A percentile compares a stretch with the other conserved stretches of the same genome.
Conservation (phyloP, 768 basidiomycete species). For the Gymnopilus dilepis region DNA sequence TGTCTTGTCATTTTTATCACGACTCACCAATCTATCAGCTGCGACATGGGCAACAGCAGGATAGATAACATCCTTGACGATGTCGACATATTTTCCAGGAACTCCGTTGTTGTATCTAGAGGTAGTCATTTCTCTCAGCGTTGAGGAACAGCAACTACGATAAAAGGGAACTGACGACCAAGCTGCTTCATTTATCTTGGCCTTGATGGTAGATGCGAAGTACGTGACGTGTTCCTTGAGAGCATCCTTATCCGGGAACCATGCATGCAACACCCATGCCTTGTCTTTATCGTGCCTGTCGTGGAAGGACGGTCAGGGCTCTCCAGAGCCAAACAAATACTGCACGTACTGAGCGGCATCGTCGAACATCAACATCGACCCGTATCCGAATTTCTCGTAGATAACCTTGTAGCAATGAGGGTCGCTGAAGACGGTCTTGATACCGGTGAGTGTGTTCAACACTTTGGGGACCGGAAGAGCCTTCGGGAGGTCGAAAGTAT, state of each 20-base stretch:
- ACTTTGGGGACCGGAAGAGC: conserved; percentile 1
- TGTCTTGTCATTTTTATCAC: neutral
- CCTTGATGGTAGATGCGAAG: conserved; percentile 34
- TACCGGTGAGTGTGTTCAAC: conserved; percentile 26
- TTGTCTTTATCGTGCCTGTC: conserved; percentile 39
- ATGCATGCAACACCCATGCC: conserved; percentile 35
- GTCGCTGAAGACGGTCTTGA: conserved; percentile 35
- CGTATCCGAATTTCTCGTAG: conserved; percentile 46
- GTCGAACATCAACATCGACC: conserved; percentile 46
- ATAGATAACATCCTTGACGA: conserved; percentile 56
- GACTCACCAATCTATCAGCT: conserved; percentile 27
- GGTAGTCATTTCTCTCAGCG: neutral
- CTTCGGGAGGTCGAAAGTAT: conserved; percentile 8
- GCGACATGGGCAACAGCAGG: conserved; percentile 46
- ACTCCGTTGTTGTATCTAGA: conserved; percentile 32
- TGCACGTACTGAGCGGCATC: conserved; percentile 33
- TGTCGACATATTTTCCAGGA: conserved; percentile 46
- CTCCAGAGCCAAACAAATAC: neutral
- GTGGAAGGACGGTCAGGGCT: neutral
- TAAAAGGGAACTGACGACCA: conserved; percentile 8
- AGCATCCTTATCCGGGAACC: conserved; percentile 42
- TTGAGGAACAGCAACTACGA: neutral
- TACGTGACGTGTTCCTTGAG: conserved; percentile 33
- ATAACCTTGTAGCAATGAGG: conserved; percentile 39
- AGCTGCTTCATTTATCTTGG: conserved; percentile 37